Percentiles rank a stretch among this genome's conserved stretches.
phyloP scores from a whole-genome alignment of 2,329 filamentous ascomycete genomes.

The Fusarium odoratissimum region DNA sequence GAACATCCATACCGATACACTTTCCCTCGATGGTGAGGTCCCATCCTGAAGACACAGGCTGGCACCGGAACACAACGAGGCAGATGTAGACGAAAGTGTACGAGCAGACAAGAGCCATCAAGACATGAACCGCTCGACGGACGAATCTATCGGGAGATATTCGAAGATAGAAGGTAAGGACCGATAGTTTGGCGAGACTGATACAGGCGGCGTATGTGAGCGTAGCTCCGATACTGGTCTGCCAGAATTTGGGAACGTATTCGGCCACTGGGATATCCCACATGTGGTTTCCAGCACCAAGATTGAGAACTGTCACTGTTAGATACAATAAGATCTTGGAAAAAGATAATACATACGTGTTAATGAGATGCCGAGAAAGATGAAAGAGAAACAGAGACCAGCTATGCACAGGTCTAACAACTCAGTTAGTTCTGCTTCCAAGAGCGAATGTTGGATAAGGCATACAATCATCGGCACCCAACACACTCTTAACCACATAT shows the following conservation, averaged over 20 bases:
- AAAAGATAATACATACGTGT: conserved; percentile 32
- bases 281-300: conserved; percentile 47
- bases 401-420: conserved; percentile 42
- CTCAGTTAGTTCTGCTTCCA: not conserved
- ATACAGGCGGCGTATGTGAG: conserved; percentile 56
- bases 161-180: conserved; percentile 59
- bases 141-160: conserved; percentile 48
- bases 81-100: conserved; percentile 56
- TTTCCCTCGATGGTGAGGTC: conserved; percentile 50
- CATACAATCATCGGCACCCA: conserved; percentile 48
- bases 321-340: accelerated
- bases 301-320: conserved; percentile 34
- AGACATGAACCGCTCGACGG: conserved; percentile 34
- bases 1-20: conserved; percentile 55
- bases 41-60: conserved; percentile 56
- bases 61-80: conserved; percentile 56
- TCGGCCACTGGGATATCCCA: conserved; percentile 42
- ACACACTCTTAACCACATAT: conserved; percentile 42
- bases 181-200: conserved; percentile 56
- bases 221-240: conserved; percentile 52
- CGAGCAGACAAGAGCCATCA: conserved; percentile 51
- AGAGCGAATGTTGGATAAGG: not conserved
- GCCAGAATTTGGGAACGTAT: conserved; percentile 44
- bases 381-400: conserved; percentile 40
- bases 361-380: conserved; percentile 39